These are phyloP conservation scores for Pestalotiopsis sp. DNA, from an alignment of 2,329 filamentous ascomycete genomes.

Conservation along the genomic window DNA sequence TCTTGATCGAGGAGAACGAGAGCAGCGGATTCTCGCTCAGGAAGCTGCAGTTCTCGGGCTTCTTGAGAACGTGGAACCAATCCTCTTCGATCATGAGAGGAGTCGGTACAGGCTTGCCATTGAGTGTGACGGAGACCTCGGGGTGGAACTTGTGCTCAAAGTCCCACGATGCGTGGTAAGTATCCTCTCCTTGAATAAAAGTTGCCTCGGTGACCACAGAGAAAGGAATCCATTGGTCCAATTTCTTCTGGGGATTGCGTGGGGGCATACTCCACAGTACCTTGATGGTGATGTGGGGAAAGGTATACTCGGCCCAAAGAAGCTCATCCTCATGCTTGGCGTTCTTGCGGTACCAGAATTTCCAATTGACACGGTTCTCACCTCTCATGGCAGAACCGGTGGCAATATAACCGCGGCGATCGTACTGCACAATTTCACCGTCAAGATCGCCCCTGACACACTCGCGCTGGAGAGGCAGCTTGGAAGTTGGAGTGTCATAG, in stretches of 20 bases:
- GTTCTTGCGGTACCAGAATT: not conserved
- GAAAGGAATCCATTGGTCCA: constrained; percentile 7
- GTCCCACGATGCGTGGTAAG: constrained; percentile 3
- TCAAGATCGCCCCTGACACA: not conserved
- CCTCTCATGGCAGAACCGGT: constrained; percentile 6
- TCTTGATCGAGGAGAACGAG: constrained; percentile 1
- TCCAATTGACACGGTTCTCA: constrained; percentile 2
- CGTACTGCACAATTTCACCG: not conserved
- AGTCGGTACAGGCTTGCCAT: not conserved
- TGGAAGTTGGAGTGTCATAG: not conserved
- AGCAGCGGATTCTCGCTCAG: constrained; percentile 1
- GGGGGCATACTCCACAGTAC: constrained; percentile 8
- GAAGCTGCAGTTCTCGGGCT: constrained; percentile 11
- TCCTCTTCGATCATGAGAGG: constrained; percentile 6
- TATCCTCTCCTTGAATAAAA: constrained; percentile 1
- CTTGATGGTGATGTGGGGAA: constrained; percentile 8
- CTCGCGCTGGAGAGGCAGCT: constrained; percentile 3
- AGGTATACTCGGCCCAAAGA: constrained; percentile 8
- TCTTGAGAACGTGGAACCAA: constrained; percentile 8
- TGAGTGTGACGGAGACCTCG: constrained; percentile 4
- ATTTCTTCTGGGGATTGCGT: constrained; percentile 3
- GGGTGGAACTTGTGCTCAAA: constrained; percentile 9
- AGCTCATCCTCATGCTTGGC: constrained; percentile 9
- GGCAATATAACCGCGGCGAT: constrained; percentile 1
- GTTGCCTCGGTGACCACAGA: constrained; percentile 5